Percentiles rank a stretch among this genome's conserved stretches.
Conservation (phyloP, 2,329 filamentous ascomycete genomes). For the Aureobasidium sp. region DNA sequence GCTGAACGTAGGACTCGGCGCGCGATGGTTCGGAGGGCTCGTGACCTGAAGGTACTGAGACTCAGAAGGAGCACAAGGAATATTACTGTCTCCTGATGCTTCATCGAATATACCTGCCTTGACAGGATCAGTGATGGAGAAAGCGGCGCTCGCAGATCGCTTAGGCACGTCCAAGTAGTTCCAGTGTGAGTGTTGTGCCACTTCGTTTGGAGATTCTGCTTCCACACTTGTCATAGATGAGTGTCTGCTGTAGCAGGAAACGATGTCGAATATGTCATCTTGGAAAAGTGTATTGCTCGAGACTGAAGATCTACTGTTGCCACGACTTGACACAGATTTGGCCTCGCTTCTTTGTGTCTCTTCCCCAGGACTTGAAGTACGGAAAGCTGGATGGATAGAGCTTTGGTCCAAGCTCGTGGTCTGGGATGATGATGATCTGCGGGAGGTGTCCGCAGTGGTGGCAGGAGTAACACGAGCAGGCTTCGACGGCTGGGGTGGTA, state of each 20-base stretch:
- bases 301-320: constrained; percentile 23
- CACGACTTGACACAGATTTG: background rate
- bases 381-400: constrained; percentile 13
- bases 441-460: background rate
- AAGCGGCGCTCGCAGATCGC: constrained; percentile 19
- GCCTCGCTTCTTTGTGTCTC: background rate
- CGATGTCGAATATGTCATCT: constrained; percentile 19
- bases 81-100: constrained; percentile 1
- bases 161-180: constrained; percentile 17
- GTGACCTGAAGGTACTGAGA: background rate
- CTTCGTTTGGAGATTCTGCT: constrained; percentile 20
- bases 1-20: constrained; percentile 39
- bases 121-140: constrained; percentile 23
- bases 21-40: background rate
- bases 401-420: background rate
- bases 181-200: constrained; percentile 20
- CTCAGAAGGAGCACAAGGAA: constrained; percentile 13
- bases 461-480: background rate
- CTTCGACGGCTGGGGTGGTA: background rate
- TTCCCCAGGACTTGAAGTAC: background rate
- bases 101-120: constrained; percentile 26
- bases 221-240: constrained; percentile 37
- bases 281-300: constrained; percentile 26
- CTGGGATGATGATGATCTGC: background rate
- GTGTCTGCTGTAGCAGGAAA: constrained; percentile 33